A percentile compares a stretch with the other conserved stretches of the same genome.
Conservation (phyloP, 371 early-diverging fungal genomes). For the Encephalitozoon romaleae region DNA sequence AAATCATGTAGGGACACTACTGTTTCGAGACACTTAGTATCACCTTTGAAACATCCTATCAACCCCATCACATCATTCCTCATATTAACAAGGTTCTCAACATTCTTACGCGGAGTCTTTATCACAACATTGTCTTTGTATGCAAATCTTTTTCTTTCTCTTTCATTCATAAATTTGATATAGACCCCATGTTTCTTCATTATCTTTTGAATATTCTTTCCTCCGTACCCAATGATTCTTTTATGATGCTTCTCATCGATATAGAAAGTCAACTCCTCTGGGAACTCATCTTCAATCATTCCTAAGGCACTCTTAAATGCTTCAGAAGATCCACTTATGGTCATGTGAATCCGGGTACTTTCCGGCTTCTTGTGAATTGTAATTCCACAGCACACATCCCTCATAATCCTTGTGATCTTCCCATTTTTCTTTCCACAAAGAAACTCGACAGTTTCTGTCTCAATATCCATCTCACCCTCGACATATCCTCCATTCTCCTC, state of each 20-base stretch:
- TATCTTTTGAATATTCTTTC: conserved; percentile 79
- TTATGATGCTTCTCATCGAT: conserved; percentile 78
- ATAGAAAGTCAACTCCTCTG: conserved; percentile 63
- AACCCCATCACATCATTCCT: conserved; percentile 50
- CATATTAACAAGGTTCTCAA: conserved; percentile 44
- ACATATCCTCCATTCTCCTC: background rate
- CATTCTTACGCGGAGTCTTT: conserved; percentile 56
- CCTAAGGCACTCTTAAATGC: conserved; percentile 30
- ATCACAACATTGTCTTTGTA: conserved; percentile 54
- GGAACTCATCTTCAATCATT: conserved; percentile 52
- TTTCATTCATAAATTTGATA: conserved; percentile 68
- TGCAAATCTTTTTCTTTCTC: conserved; percentile 10
- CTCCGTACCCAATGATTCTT: conserved; percentile 80
- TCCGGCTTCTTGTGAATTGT: conserved; percentile 8
- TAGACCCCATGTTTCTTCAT: conserved; percentile 87
- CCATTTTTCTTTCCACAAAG: conserved; percentile 84
- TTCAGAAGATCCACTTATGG: conserved; percentile 24
- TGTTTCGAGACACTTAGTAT: conserved; percentile 1
- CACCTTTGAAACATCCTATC: conserved; percentile 15
- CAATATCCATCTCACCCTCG: conserved; percentile 48
- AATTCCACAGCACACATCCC: conserved; percentile 65
- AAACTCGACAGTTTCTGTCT: conserved; percentile 74
- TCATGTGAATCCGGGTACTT: background rate
- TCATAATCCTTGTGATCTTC: conserved; percentile 77
- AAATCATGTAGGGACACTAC: conserved; percentile 37